Evolutionary conservation across 2,329 filamentous ascomycete species (phyloP).

Genomic region (Chaetomium olivaceum): DNA sequence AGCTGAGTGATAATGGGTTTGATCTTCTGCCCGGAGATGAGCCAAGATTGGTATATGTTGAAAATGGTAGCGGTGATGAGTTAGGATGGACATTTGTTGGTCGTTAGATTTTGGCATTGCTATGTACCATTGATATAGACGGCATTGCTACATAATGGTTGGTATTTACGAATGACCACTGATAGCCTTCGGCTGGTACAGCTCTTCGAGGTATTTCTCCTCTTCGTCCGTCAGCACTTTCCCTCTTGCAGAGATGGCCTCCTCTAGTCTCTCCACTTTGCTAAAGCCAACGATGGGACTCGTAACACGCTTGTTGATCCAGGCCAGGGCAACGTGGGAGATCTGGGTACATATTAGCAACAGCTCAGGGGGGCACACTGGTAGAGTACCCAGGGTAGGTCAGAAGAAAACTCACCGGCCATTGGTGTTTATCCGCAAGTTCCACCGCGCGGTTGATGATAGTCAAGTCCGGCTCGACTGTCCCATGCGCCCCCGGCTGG

Average conservation of each 20-base stretch:
- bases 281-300: constrained; percentile 64
- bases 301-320: constrained; percentile 56
- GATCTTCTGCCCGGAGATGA: constrained; percentile 54
- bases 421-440: constrained; percentile 36
- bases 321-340: constrained; percentile 64
- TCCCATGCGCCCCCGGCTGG: constrained; percentile 36
- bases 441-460: constrained; percentile 37
- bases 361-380: not conserved
- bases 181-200: constrained; percentile 57
- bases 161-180: constrained; percentile 37
- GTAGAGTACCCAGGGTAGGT: not conserved
- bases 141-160: not conserved
- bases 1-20: constrained; percentile 58
- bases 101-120: not conserved
- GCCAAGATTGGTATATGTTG: constrained; percentile 32
- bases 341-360: constrained; percentile 46
- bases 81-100: constrained; percentile 26
- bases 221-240: constrained; percentile 59
- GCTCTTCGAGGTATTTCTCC: constrained; percentile 61
- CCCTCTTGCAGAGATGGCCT: constrained; percentile 52
- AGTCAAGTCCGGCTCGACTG: constrained; percentile 38
- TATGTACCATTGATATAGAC: not conserved
- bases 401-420: constrained; percentile 30
- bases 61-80: constrained; percentile 21
- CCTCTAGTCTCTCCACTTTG: constrained; percentile 60